phyloP scores from a whole-genome alignment of 164 flowering plant genomes.

The Berberis thunbergii region DNA sequence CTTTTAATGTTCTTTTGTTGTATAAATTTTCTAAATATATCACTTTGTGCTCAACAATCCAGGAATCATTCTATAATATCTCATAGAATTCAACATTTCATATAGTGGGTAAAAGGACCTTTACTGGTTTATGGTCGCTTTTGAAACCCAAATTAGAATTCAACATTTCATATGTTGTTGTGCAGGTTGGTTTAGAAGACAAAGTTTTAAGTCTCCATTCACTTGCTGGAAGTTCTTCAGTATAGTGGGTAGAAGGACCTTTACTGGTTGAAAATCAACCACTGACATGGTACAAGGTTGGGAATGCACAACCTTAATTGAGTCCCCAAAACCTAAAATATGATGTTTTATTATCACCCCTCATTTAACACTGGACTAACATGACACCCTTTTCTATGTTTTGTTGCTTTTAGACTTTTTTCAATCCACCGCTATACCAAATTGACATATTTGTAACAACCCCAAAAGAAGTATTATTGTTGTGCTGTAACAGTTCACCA shows the following conservation, averaged over 20 bases:
- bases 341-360: background rate
- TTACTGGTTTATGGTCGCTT: background rate
- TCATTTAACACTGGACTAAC: background rate
- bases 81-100: background rate
- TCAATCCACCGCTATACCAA: constrained; percentile 37
- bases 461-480: too few species aligned
- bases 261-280: constrained; percentile 48
- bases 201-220: constrained; percentile 65
- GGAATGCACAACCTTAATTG: background rate
- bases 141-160: background rate
- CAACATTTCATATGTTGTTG: constrained; percentile 1
- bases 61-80: too few species aligned
- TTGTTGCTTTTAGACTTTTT: constrained; percentile 36
- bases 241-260: constrained; percentile 71
- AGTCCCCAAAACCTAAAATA: background rate
- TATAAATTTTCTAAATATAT: too few species aligned
- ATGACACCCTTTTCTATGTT: constrained; percentile 1
- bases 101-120: constrained; percentile 58
- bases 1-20: too few species aligned
- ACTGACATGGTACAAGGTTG: constrained; percentile 24
- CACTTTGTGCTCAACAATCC: too few species aligned
- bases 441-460: too few species aligned
- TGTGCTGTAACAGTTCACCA: too few species aligned
- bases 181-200: constrained; percentile 78
- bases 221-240: constrained; percentile 62